Base-by-base conservation (phyloP, 371 early-diverging fungal genomes). In the Parasitella parasitica region DNA sequence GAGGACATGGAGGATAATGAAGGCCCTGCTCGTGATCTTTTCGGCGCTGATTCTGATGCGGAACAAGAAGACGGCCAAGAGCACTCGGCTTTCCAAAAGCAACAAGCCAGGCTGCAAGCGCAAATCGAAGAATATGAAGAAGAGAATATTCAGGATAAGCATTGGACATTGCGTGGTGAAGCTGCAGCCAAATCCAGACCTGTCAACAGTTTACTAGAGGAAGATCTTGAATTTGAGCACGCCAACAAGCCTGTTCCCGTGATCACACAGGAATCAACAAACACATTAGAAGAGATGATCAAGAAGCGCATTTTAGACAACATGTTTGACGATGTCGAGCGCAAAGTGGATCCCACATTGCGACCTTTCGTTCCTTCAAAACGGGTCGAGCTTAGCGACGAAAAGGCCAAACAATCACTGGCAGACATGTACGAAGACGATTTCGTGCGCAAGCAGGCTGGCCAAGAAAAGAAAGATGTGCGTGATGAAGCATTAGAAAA, bases 371-470 rank as follows among this genome's bases (percentile, higher is more conserved):
- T 89, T 58, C 96, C 95, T 16, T 92, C 92, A 30, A 85, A 88
- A 34, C 77, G 85, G 15, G 80, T 90, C 24, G 93, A 94, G 60
- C 70, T 98, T 32, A 85, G 88, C 54, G 94, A 95, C 65, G 87
- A 91, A 68, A 87, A 90, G 59, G 88, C 90, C 43, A 86, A 90
- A 56, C 89, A 94, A 64, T 93, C 94, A 0, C 85, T 98, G 11
- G 92, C 95, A 20, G 91, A 97, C 54, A 73, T 94, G 46, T 97
- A 97, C 70, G 98, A 97, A 79, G 89, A 86, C 27, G 96, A 96
- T 32, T 97, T 89, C 66, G 64, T 90, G 62, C 84, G 87, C 39
- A 75, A 90, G 54, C 80, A 83, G 13, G 76, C 82, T 7, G 86
- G 81, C 15, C 82, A 80, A 4, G 48, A 43, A 37, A 75, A 73